Evolutionary conservation across 306 rosid species (phyloP), one percentile per base, ranked within the genome.

Genomic region (Fragaria vesca): DNA sequence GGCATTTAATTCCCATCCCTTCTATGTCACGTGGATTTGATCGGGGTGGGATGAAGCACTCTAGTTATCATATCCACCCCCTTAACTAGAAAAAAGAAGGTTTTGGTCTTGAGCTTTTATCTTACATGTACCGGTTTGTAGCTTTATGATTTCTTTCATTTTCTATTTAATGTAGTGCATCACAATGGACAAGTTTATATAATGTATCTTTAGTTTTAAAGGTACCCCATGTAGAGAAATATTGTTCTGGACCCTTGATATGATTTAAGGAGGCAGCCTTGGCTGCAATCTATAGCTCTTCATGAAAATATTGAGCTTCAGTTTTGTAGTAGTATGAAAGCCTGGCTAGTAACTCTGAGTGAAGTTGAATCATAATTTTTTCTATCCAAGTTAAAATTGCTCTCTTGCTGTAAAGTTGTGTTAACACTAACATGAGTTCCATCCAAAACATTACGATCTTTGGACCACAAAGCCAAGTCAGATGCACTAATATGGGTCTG

Each of bases 21-120:
- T 55, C 50, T 12, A 18, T 57, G 52, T 62, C 50, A 73, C 38
- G 60, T 28, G 47, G 71, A 60, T 62, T 60, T 60, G n/a, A 42
- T 48, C 45, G 21, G 48, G 69, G 28, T 21, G 21, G 60, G 63
- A 28, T 51, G 8, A 16, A 51, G 13, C 26, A 17, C 43, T 4
- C 67, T 55, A 16, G 36, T 73, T 46, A 5, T 28, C 13, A 1
- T 0, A 20, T 40, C 69, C 43, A 15, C 43, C 42, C 42, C 40
- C 15, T 0, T 13, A 8, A 2, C 8, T 26, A 10, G 28, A 4
- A 28, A 6, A 57, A 24, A 42, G 17, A 57, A 34, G 54, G 26
- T 67, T 42, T 74, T 20, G 57, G 28, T 2, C 43, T 16, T 2
- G 58, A 8, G 32, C 38, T 45, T 34, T 36, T 2, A 52, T n/a